Base-by-base conservation (phyloP, 2,329 filamentous ascomycete species). In the Trichoderma arundinaceum region DNA sequence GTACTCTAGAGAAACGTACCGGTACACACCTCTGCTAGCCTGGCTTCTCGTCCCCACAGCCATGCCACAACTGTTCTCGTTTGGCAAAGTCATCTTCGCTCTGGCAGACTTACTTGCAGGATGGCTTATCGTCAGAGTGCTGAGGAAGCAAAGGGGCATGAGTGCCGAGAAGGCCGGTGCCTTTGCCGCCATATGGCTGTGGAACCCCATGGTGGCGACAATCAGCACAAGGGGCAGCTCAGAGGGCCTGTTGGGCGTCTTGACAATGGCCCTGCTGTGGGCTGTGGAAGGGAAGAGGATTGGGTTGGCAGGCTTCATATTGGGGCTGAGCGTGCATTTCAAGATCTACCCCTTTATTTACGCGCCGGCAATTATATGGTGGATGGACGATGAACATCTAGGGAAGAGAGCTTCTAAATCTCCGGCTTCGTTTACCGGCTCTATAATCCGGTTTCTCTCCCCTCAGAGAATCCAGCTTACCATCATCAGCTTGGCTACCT, bases 291-390 rank as follows among this genome's bases (percentile, higher is more conserved):
- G 85, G 59, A 83, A 83, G 58, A 81, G 82, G n/a, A 80, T 90
- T 17, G 73, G 78, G 1, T 75, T 96, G 8, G 90, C 93, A 0
- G 94, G 92, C 0, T 69, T 88, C 2, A 77, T 98, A 35, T 82
- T 99, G 2, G 95, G 95, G 0, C 79, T 97, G 33, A 88, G 88
- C 1, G 94, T 98, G 32, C 95, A 99, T 79, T 96, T 99, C 80
- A 99, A 99, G 83, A 98, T 99, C 68, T 99, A 99, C 73, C 95
- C 95, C 0, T 97, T 98, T 77, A 92, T 99, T 67, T 99, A 99
- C 77, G 94, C 92, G 1, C 87, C 89, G 0, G 88, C 90, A 3
- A 89, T 95, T 48, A 77, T 92, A 5, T 93, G 90, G 89, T 94
- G 90, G 90, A 87, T 94, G 80, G 90, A 92, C 70, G 79, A 79